Percentiles rank a stretch among this genome's conserved stretches.
Evolutionary conservation across 2,329 filamentous ascomycete genomes (phyloP).

Genomic region (Incumbomyces delicatus): DNA sequence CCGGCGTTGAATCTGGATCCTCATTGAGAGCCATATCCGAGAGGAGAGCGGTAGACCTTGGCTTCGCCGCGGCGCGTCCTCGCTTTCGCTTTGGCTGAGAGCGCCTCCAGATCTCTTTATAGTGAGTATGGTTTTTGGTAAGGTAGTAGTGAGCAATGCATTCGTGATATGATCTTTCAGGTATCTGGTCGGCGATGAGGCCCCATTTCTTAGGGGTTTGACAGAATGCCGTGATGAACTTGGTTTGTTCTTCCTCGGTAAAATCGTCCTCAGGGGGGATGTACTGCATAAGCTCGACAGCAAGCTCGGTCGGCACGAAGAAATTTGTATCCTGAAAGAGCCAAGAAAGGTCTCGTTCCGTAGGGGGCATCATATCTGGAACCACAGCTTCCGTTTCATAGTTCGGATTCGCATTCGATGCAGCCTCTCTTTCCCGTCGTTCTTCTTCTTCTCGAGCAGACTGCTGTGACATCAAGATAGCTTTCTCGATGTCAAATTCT

Average conservation of each 20-base stretch:
- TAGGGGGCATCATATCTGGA: constrained; percentile 37
- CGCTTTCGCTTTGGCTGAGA: constrained; percentile 34
- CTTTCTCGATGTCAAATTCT: constrained; percentile 40
- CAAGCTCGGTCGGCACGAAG: constrained; percentile 28
- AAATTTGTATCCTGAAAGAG: constrained; percentile 39
- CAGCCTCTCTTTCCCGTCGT: constrained; percentile 32
- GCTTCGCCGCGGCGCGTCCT: constrained; percentile 26
- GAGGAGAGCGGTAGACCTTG: constrained; percentile 41
- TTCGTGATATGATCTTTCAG: constrained; percentile 37
- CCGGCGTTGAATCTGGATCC: constrained; percentile 27
- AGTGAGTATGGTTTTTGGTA: constrained; percentile 41
- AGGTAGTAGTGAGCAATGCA: constrained; percentile 44
- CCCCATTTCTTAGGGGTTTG: constrained; percentile 42
- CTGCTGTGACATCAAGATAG: constrained; percentile 38
- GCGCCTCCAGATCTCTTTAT: constrained; percentile 40
- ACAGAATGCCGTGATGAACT: constrained; percentile 40
- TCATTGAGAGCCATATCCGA: constrained; percentile 38
- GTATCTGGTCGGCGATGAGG: constrained; percentile 39
- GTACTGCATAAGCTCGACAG: constrained; percentile 36
- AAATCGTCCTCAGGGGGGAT: constrained; percentile 39
- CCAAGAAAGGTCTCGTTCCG: constrained; percentile 29
- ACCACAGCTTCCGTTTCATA: constrained; percentile 37
- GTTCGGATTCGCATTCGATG: constrained; percentile 36
- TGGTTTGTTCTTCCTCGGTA: constrained; percentile 36
- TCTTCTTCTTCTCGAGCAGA: constrained; percentile 39